phyloP scores from a whole-genome alignment of 164 flowering plant species.

The Vitis cinerea region DNA sequence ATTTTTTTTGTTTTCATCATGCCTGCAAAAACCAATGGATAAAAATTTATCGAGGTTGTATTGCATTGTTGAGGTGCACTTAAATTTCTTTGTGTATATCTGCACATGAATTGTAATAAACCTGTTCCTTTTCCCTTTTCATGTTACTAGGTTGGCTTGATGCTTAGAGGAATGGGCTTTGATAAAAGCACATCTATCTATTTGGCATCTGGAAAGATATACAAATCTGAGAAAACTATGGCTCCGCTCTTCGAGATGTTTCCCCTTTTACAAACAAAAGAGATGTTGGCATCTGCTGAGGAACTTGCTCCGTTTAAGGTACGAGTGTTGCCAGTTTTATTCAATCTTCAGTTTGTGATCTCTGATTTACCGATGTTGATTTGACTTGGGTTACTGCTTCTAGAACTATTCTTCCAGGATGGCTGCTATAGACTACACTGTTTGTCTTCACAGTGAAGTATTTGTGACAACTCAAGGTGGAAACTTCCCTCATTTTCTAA shows the following conservation, averaged over 20 bases:
- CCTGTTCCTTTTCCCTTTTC: no score
- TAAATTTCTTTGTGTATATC: no score
- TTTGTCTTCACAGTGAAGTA: conserved; percentile 95
- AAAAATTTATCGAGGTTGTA: no score
- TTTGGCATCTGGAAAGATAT: conserved; percentile 93
- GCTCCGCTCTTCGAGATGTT: conserved; percentile 88
- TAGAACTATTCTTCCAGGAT: conserved; percentile 93
- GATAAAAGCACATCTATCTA: conserved; percentile 73
- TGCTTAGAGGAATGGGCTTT: conserved; percentile 99
- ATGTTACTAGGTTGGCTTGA: conserved; percentile 78
- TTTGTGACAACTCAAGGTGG: conserved; percentile 99
- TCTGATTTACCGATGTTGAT: conserved; percentile 6
- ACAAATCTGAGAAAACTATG: conserved; percentile 77
- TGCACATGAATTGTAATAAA: no score
- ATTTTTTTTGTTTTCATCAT: no score
- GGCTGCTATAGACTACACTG: conserved; percentile 98
- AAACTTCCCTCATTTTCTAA: conserved; percentile 86
- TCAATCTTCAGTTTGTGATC: neutral
- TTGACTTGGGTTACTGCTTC: conserved; percentile 34
- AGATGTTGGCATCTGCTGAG: conserved; percentile 64
- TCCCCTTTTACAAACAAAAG: conserved; percentile 82
- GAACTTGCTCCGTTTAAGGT: conserved; percentile 87
- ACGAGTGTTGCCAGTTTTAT: conserved; percentile 1
- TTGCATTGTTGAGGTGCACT: no score
- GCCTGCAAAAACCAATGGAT: no score